These are phyloP conservation scores for Coemansia sp. DNA, from an alignment of 192 early-diverging fungal species.

Conservation along the genomic window DNA sequence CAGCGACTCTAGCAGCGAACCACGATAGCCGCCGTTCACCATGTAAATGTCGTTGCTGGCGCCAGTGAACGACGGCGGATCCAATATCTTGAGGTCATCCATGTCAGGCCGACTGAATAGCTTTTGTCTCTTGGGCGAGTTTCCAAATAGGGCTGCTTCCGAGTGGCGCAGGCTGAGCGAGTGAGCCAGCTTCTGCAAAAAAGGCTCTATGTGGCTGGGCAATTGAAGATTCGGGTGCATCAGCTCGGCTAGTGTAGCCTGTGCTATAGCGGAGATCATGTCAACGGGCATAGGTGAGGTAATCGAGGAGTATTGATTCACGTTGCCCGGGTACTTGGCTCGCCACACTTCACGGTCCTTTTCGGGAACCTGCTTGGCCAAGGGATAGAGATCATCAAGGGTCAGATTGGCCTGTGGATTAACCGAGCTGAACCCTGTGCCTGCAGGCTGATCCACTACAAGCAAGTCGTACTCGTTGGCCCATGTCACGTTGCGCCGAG, in stretches of 20 bases:
- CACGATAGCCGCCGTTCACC: constrained; percentile 42
- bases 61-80: background rate
- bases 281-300: constrained; percentile 32
- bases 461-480: constrained; percentile 67
- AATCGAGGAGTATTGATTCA: constrained; percentile 23
- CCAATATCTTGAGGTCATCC: too few species aligned
- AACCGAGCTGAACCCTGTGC: constrained; percentile 62
- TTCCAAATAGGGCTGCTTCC: too few species aligned
- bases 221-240: constrained; percentile 12
- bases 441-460: constrained; percentile 80
- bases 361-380: constrained; percentile 23
- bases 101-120: too few species aligned
- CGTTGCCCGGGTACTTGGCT: constrained; percentile 21
- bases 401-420: constrained; percentile 29
- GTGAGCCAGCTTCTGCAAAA: constrained; percentile 14
- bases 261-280: constrained; percentile 19
- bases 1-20: too few species aligned
- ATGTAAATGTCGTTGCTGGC: constrained; percentile 8
- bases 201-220: constrained; percentile 22
- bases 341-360: constrained; percentile 19
- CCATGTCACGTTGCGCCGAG: constrained; percentile 58
- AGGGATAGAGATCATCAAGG: constrained; percentile 37
- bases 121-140: too few species aligned
- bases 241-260: constrained; percentile 13
- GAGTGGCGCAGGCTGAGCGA: constrained; percentile 13